These are phyloP conservation scores for Juncus effusus DNA, from an alignment of 176 grass and related monocot genomes.

Conservation along the genomic window DNA sequence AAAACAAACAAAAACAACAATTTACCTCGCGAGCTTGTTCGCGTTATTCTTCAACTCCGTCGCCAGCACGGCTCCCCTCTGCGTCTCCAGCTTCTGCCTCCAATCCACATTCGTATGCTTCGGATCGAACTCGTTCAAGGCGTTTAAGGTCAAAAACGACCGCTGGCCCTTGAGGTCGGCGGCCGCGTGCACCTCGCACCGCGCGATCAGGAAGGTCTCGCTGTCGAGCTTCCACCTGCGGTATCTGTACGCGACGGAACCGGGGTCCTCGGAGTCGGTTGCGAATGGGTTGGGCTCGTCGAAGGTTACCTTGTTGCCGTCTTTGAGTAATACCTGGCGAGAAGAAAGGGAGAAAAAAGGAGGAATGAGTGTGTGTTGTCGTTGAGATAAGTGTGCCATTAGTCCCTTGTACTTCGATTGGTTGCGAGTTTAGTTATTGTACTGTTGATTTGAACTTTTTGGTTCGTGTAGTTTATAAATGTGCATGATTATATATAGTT, in stretches of 20 bases:
- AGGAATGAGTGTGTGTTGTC: no score
- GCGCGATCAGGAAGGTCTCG: slow-evolving; percentile 56
- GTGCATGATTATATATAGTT: no score
- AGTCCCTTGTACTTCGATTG: no score
- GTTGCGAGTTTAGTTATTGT: no score
- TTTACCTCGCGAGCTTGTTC: slow-evolving; percentile 63
- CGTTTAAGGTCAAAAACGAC: slow-evolving; percentile 65
- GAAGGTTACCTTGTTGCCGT: slow-evolving; percentile 69
- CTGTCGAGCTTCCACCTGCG: slow-evolving; percentile 74
- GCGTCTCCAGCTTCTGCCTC: slow-evolving; percentile 82
- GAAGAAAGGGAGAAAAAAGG: no score
- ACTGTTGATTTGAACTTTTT: no score
- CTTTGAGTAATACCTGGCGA: slow-evolving; percentile 17
- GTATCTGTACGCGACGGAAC: slow-evolving; percentile 69
- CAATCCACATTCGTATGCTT: slow-evolving; percentile 81
- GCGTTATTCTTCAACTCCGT: slow-evolving; percentile 94
- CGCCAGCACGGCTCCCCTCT: slow-evolving; percentile 71
- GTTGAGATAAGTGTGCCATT: no score
- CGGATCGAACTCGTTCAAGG: slow-evolving; percentile 75
- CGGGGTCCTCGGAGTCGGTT: slow-evolving; percentile 53
- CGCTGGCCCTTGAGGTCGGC: slow-evolving; percentile 44
- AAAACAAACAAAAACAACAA: no score
- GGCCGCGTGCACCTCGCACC: slow-evolving; percentile 69
- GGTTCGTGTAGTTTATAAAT: no score
- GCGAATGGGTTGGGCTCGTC: slow-evolving; percentile 82